Evolutionary conservation across 495 filamentous ascomycete genomes (phyloP), one percentile per base, ranked within the genome.

Genomic region (Hypoxylon perforatum): DNA sequence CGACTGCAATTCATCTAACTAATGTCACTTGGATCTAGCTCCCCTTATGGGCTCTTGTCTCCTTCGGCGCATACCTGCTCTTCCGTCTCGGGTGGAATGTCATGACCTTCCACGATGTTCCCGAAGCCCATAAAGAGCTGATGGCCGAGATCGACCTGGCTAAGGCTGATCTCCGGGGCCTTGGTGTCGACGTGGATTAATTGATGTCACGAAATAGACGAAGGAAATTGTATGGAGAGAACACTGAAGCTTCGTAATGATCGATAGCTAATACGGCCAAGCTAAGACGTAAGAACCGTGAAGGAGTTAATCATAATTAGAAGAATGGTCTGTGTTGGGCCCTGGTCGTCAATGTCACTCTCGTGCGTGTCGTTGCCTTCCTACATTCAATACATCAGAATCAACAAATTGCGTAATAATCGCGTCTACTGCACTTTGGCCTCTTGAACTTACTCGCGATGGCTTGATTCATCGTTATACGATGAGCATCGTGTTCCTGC

Each of bases 91-190:
- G 95, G 51, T 87, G 88, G 82, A 94, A 94, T 38, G 91, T 99
- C 66, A 82, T 96, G 69, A 97, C 93, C 36, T 99, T 99, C 85
- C 93, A 96, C 80, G 92, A 98, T 80, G 93, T 95, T 11, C 94
- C 96, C 51, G 87, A 91, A 64, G 95, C 95, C 58, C 90, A 97
- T 77, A 84, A 88, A 68, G 94, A 97, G 79, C 80, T 99, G 65
- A 91, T 97, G 83, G 87, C 83, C 75, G 87, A 93, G 82, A 92
- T 93, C 73, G 82, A 91, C 69, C 46, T 85, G 70, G 90, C 90
- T 45, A 86, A 87, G 80, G 77, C 73, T 55, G 90, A 93, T 53
- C 77, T 93, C 74, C 79, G 83, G 62, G 77, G 80, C 10, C 87
- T 88, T 78, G 90, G 90, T 3, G 90, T 93, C 18, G 87, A 90